Conservation (phyloP, 202 grass and related monocot species). For the Schoenoplectus triqueter region DNA sequence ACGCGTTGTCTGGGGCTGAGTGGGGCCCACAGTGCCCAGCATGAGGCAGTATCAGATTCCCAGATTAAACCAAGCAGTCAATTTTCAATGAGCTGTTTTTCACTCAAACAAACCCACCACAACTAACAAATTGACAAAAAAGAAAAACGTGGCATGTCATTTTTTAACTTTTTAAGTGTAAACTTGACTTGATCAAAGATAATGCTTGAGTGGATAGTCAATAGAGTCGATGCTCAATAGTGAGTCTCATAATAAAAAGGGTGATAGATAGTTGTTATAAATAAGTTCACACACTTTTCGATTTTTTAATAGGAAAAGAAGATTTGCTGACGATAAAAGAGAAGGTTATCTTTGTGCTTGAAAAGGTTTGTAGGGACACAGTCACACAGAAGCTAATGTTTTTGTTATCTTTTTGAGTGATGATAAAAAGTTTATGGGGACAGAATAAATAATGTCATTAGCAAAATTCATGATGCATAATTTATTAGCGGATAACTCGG, state of each 20-base stretch:
- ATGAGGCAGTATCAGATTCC: conserved; percentile 26
- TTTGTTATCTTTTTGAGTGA: conserved; percentile 19
- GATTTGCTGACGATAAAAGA: conserved; percentile 33
- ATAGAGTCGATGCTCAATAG: too few species aligned
- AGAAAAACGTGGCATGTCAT: background rate
- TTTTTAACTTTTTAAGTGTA: background rate
- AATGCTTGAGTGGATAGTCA: background rate
- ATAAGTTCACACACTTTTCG: conserved; percentile 36
- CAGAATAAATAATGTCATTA: conserved; percentile 25
- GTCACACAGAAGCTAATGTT: background rate
- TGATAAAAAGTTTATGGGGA: conserved; percentile 33
- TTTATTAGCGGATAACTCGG: background rate
- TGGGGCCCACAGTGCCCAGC: background rate
- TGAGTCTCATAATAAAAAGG: background rate
- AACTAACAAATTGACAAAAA: background rate
- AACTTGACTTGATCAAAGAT: conserved; percentile 33
- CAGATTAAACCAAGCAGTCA: conserved; percentile 29
- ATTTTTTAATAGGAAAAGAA: conserved; percentile 28
- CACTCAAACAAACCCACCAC: conserved; percentile 13
- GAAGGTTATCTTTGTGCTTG: background rate
- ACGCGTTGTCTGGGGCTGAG: conserved; percentile 37
- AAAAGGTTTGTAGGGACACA: conserved; percentile 28
- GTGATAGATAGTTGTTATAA: conserved; percentile 16
- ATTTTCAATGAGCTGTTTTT: conserved; percentile 36
- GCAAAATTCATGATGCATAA: background rate